These are phyloP conservation scores for Eucalyptus guilfoylei DNA, from an alignment of 345 rosid genomes.

Conservation along the genomic window DNA sequence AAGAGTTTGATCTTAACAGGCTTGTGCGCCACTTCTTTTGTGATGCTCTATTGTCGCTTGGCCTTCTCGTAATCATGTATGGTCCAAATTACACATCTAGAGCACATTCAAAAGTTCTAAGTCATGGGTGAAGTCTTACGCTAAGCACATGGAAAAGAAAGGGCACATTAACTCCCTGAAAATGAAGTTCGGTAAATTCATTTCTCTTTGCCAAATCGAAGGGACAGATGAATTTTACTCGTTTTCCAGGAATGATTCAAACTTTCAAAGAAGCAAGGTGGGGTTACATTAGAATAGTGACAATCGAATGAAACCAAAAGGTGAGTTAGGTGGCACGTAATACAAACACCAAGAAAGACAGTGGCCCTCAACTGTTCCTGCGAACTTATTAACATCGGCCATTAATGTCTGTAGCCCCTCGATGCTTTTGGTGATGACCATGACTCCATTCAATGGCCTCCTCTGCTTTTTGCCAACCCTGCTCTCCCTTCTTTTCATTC, in stretches of 20 bases:
- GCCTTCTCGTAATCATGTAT: neutral
- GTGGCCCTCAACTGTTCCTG: neutral
- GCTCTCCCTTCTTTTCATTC: neutral
- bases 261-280: neutral
- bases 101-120: neutral
- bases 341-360: neutral
- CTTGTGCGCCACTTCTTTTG: neutral
- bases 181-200: neutral
- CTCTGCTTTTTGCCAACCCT: neutral
- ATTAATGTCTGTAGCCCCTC: slow-evolving; percentile 1
- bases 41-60: neutral
- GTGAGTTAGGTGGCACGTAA: neutral
- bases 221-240: neutral
- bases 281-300: neutral
- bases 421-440: neutral
- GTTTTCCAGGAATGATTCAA: neutral
- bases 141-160: neutral
- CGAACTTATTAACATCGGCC: neutral
- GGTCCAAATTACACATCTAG: neutral
- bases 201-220: neutral
- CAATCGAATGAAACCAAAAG: neutral
- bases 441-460: neutral
- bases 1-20: neutral
- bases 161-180: neutral
- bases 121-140: neutral